phyloP scores from a whole-genome alignment of 2,329 filamentous ascomycete genomes.

The Berkeleyomyces rouxiae region DNA sequence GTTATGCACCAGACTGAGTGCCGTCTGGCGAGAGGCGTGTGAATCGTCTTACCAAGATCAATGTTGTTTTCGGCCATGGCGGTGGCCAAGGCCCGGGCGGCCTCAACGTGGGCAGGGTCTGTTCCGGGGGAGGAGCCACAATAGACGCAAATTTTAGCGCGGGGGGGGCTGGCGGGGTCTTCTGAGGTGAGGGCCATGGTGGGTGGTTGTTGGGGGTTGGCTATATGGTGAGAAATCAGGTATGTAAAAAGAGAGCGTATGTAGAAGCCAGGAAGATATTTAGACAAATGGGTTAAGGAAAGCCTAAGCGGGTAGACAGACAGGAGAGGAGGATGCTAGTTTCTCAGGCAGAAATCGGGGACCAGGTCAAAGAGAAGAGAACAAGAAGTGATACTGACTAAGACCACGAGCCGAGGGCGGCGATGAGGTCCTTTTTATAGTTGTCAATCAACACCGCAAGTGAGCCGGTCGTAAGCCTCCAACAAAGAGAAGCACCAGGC shows the following conservation, averaged over 20 bases:
- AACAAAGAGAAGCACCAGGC: neutral
- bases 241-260: neutral
- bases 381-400: neutral
- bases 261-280: neutral
- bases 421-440: neutral
- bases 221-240: neutral
- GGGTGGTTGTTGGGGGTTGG: neutral
- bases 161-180: conserved; percentile 20
- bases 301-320: neutral
- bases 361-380: neutral
- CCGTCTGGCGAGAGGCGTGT: neutral
- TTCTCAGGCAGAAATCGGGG: neutral
- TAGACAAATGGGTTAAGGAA: neutral
- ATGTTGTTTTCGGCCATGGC: conserved; percentile 63
- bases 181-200: conserved; percentile 16
- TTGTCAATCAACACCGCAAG: neutral
- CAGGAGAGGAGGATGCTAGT: neutral
- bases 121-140: conserved; percentile 68
- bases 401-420: neutral
- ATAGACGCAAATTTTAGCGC: conserved; percentile 76
- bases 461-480: neutral
- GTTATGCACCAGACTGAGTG: neutral
- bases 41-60: conserved; percentile 39
- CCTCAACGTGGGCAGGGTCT: conserved; percentile 56
- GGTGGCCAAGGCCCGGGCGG: conserved; percentile 58